Base-by-base conservation (phyloP, 2,329 filamentous ascomycete species). In the Phialophora expanda region DNA sequence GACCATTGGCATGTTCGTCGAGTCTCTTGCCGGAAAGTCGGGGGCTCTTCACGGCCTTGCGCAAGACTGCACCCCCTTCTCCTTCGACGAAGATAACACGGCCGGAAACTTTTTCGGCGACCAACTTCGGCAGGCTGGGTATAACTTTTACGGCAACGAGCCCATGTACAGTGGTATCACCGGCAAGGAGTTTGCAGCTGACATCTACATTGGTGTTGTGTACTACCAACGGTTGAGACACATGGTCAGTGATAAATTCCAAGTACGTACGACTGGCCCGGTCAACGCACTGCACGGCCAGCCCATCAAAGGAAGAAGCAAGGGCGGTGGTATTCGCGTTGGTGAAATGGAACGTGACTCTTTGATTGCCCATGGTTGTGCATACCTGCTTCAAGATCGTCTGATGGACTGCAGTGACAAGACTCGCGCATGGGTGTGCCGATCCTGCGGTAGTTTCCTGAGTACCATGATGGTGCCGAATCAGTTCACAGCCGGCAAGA, bases 161-260 rank as follows among this genome's bases (percentile, higher is more conserved):
- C 94, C 95, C 51, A 96, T 99, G 89, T 99, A 99, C 83, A 95
- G 90, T 51, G 95, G 95, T 50, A 94, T 98, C 77, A 99, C 95
- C 0, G 95, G 95, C 68, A 89, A 96, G 77, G 94, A 98, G 78
- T 89, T 99, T 48, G 89, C 89, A 22, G 94, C 93, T 6, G 95
- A 99, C 76, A 98, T 99, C 75, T 99, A 96, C 81, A 87, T 98
- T 66, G 95, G 95, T 55, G 89, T 97, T 11, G 95, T 99, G 67
- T 98, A 98, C 84, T 99, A 99, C 84, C 95, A 99, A 81, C 89
- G 95, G 78, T 86, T 99, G 67, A 86, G 95, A 77, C 95, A 99
- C 89, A 99, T 99, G 95, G 95, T 99, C 64, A 98, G 97, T 86
- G 95, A 99, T 80, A 99, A 99, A 81, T 99, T 91, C 84, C 95